Conservation (phyloP, 768 basidiomycete species). For the Crepidotus variabilis region DNA sequence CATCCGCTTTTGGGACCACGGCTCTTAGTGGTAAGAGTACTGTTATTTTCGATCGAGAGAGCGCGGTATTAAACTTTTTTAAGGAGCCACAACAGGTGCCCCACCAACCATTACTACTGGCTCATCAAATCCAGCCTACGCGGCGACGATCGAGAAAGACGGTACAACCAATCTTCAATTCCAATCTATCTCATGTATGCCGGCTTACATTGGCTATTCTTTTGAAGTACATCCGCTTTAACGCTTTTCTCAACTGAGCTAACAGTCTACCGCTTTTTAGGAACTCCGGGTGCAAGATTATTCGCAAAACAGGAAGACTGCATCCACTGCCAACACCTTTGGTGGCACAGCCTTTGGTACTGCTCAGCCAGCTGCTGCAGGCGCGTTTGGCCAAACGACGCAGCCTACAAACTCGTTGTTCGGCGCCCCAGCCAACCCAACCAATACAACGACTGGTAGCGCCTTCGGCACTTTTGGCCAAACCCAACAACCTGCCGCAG, state of each 20-base stretch:
- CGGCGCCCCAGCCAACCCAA: slow-evolving; percentile 21
- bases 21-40: slow-evolving; percentile 4
- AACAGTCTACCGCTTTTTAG: slow-evolving; percentile 26
- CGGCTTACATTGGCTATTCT: slow-evolving; percentile 72
- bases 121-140: slow-evolving; percentile 62
- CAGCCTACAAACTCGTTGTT: slow-evolving; percentile 34
- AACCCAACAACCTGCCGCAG: slow-evolving; percentile 10
- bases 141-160: slow-evolving; percentile 65
- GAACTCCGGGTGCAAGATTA: slow-evolving; percentile 80
- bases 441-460: slow-evolving; percentile 5
- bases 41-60: background rate
- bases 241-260: slow-evolving; percentile 8
- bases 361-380: slow-evolving; percentile 37
- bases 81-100: slow-evolving; percentile 11
- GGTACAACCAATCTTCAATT: slow-evolving; percentile 55
- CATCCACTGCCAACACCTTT: slow-evolving; percentile 43
- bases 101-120: slow-evolving; percentile 63
- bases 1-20: slow-evolving; percentile 40
- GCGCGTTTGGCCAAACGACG: slow-evolving; percentile 45
- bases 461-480: slow-evolving; percentile 16
- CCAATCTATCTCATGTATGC: slow-evolving; percentile 80
- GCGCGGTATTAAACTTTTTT: background rate
- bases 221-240: slow-evolving; percentile 52
- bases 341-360: slow-evolving; percentile 46
- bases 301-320: slow-evolving; percentile 68